Evolutionary conservation across 2,329 filamentous ascomycete genomes (phyloP).

Genomic region (Pseudovirgaria hyperparasitica): DNA sequence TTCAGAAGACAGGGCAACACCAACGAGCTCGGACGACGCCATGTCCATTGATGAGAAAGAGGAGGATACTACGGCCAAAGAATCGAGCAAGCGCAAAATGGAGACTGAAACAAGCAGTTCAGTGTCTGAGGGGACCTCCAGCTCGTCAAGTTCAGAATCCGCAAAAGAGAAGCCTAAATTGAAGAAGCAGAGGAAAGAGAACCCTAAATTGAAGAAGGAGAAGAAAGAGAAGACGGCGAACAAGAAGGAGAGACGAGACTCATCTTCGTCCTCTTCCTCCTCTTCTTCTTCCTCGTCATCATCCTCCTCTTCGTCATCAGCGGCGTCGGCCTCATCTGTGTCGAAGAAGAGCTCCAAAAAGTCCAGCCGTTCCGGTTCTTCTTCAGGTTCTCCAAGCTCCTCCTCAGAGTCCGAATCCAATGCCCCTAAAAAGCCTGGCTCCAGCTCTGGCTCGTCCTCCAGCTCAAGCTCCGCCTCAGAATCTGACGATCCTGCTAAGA

Average conservation of each 20-base stretch:
- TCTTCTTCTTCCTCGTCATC: slow-evolving; percentile 5
- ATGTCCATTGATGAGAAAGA: slow-evolving; percentile 4
- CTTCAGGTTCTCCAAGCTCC: slow-evolving; percentile 6
- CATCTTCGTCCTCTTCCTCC: slow-evolving; percentile 10
- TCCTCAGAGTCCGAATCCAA: slow-evolving; percentile 11
- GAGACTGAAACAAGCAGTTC: too few relatives aligned
- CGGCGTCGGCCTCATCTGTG: too few relatives aligned
- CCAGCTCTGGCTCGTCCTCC: slow-evolving; percentile 12
- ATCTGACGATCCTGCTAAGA: slow-evolving; percentile 18
- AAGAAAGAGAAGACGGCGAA: slow-evolving; percentile 6
- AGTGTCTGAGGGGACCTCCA: too few relatives aligned
- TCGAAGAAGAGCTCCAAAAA: slow-evolving; percentile 3
- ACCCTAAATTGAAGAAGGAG: slow-evolving; percentile 10
- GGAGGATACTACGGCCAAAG: slow-evolving; percentile 15
- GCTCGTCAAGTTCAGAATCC: slow-evolving; percentile 2
- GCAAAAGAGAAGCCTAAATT: slow-evolving; percentile 17
- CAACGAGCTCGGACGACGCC: slow-evolving; percentile 1
- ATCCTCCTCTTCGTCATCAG: slow-evolving; percentile 1
- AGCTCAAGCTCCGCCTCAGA: slow-evolving; percentile 26
- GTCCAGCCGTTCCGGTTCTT: slow-evolving; percentile 8
- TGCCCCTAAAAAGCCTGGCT: too few relatives aligned
- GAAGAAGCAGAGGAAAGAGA: slow-evolving; percentile 12
- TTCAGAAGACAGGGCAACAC: not conserved
- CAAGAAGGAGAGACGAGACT: slow-evolving; percentile 8
- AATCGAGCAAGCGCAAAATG: slow-evolving; percentile 12